Percentiles rank a stretch among this genome's conserved stretches.
phyloP scores from a whole-genome alignment of 2,329 filamentous ascomycete species.

The Cercospora zeae-maydis region DNA sequence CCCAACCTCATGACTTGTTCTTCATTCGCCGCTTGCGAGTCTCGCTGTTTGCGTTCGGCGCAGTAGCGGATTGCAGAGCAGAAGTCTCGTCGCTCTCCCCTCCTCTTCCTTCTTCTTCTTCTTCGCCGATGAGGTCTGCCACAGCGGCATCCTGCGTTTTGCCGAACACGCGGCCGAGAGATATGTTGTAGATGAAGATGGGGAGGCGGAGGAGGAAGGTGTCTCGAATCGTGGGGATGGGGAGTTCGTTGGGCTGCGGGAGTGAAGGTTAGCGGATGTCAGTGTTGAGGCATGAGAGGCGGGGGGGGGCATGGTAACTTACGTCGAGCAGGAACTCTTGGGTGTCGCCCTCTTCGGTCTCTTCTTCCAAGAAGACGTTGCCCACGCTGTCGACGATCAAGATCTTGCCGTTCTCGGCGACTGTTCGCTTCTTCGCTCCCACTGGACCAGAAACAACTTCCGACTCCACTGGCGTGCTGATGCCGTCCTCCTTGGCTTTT shows the following conservation, averaged over 20 bases:
- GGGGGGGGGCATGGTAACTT: constrained; percentile 42
- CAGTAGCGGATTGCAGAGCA: constrained; percentile 41
- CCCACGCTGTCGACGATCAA: constrained; percentile 87
- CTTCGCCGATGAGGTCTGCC: constrained; percentile 21
- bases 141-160: constrained; percentile 33
- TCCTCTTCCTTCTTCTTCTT: constrained; percentile 36
- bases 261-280: constrained; percentile 6
- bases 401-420: constrained; percentile 92
- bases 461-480: constrained; percentile 55
- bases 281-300: too few relatives aligned
- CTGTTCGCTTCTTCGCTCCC: constrained; percentile 79
- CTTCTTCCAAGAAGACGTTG: constrained; percentile 91
- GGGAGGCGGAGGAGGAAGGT: constrained; percentile 81
- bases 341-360: constrained; percentile 78
- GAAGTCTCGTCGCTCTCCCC: constrained; percentile 40
- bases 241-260: constrained; percentile 70
- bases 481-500: constrained; percentile 47
- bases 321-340: constrained; percentile 86
- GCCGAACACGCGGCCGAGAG: constrained; percentile 44
- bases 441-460: constrained; percentile 57
- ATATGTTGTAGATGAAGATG: constrained; percentile 62
- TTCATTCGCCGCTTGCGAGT: constrained; percentile 40
- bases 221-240: constrained; percentile 70
- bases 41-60: constrained; percentile 46
- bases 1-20: constrained; percentile 19